phyloP scores from a whole-genome alignment of 306 rosid species.

The Sophora flavescens region DNA sequence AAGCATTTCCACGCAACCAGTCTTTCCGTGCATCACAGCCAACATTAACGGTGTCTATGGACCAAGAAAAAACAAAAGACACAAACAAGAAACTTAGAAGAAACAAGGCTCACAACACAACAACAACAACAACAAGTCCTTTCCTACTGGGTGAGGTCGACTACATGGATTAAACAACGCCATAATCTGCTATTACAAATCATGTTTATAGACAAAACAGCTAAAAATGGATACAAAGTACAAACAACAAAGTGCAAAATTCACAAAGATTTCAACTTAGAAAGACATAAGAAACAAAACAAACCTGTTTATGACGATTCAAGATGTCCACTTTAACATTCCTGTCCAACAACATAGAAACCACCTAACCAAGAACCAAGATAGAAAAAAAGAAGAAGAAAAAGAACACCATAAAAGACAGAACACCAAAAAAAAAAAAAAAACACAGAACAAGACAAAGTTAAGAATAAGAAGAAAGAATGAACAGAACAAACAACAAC shows the following conservation, averaged over 20 bases:
- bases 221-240: not conserved
- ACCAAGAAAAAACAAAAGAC: not conserved
- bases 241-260: not conserved
- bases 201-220: no score
- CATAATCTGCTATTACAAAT: no score
- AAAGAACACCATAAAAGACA: conserved; percentile 38
- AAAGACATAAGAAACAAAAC: conserved; percentile 2
- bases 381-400: conserved; percentile 6
- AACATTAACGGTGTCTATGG: conserved; percentile 83
- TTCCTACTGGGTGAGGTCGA: no score
- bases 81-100: not conserved
- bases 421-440: not conserved
- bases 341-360: conserved; percentile 70
- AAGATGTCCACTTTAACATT: conserved; percentile 65
- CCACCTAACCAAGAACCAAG: conserved; percentile 58
- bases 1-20: conserved; percentile 68
- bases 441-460: not conserved
- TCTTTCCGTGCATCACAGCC: conserved; percentile 88
- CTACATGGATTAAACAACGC: no score
- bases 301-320: conserved; percentile 81
- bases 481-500: conserved; percentile 47
- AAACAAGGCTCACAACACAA: conserved; percentile 4
- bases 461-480: not conserved
- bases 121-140: no score
- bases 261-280: not conserved